Percentiles rank a stretch among this genome's conserved stretches.
Evolutionary conservation across 805 yeast genomes (phyloP).

Genomic region (Suhomyces sp.): DNA sequence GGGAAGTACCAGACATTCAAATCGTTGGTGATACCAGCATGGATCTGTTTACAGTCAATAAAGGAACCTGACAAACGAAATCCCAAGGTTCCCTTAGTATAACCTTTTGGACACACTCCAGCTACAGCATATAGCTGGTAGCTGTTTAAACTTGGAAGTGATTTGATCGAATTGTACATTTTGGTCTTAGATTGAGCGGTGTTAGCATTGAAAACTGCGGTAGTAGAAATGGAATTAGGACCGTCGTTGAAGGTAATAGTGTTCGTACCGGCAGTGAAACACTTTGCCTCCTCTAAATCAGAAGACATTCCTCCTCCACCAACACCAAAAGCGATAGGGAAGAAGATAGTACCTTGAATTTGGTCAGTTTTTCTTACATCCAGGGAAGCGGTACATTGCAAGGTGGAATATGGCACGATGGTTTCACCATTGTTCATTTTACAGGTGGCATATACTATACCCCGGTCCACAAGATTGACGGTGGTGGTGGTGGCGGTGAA

Average conservation of each 20-base stretch:
- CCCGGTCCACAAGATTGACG: constrained; percentile 9
- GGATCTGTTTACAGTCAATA: constrained; percentile 22
- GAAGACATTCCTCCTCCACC: constrained; percentile 7
- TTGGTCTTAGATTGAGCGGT: not conserved
- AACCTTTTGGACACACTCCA: constrained; percentile 22
- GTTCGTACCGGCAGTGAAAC: constrained; percentile 20
- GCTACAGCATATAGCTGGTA: constrained; percentile 10
- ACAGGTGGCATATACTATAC: constrained; percentile 23
- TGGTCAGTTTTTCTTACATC: too few relatives aligned
- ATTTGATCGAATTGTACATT: not conserved
- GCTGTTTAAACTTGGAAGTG: constrained; percentile 12
- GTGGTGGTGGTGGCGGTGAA: constrained; percentile 10
- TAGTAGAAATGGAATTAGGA: constrained; percentile 7
- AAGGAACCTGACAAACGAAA: constrained; percentile 9
- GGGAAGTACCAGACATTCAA: constrained; percentile 24
- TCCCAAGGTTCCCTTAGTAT: constrained; percentile 22
- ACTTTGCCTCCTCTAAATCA: constrained; percentile 18
- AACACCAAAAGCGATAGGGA: constrained; percentile 23
- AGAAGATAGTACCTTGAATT: constrained; percentile 9
- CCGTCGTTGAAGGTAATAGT: constrained; percentile 17
- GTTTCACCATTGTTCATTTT: constrained; percentile 11
- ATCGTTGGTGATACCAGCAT: constrained; percentile 19
- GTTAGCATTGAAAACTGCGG: too few relatives aligned
- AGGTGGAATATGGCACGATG: constrained; percentile 7
- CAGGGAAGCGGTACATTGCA: constrained; percentile 9